Base-by-base conservation (phyloP, 1,284 basidiomycete species). In the Melampsora americana region DNA sequence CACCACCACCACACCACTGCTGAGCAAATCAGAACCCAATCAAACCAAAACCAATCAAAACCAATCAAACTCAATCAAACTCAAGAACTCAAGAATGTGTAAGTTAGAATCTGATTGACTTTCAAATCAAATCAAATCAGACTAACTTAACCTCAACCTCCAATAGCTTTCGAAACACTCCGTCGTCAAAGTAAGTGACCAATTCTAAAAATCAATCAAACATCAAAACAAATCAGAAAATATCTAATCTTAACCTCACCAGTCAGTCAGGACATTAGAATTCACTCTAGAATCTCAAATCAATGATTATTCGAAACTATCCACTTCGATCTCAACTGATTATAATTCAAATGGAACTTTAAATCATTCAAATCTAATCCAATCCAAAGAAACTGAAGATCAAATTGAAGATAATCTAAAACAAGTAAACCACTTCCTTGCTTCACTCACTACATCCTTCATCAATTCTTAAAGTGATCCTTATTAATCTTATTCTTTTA, bases 341-440 rank as follows among this genome's bases (percentile, higher is more conserved):
- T 74, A 74, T 59, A 74, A 65, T 56, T 74, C 72, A 20, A 74
- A 60, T 61, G 72, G 72, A 23, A 74, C 65, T 32, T 44, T 74
- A 16, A 66, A 59, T 53, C 53, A 74, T 32, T 28, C 48, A 18
- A 74, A 23, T 7, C 14, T 74, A 28, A 23, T n/a, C 12, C 46
- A 74, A 61, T 74, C 72, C 44, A 67, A 65, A 74, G 72, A 74
- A 44, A 53, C 61, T 1, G 72, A 74, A 67, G 62, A 39, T 26
- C 65, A 66, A 20, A 74, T 74, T 46, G 72, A 74, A 61, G 72
- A 74, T 30, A 56, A 61, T n/a, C 44, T 74, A 16, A 74, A 68
- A 67, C 72, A 74, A 42, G 72, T 74, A 7, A 11, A 35, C 32
- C 7, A n/a, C n/a, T 35, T 20, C 18, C 6, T 20, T 16, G 2